Base-by-base conservation (phyloP, 2,329 filamentous ascomycete species). In the Domatiomyces globalis region DNA sequence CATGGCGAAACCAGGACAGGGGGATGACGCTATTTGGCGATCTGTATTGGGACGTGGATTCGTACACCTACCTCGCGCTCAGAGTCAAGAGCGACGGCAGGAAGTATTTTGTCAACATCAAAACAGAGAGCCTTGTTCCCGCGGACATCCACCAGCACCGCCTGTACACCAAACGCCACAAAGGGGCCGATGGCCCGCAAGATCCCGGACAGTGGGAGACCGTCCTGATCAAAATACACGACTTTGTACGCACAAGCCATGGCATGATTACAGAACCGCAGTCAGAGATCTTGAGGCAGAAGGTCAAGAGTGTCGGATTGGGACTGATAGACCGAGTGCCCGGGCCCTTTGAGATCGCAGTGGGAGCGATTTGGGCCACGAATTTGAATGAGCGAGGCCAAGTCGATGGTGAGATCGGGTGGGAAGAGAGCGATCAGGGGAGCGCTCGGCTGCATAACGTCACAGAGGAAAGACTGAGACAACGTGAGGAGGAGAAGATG, bases 81-180 rank as follows among this genome's bases (percentile, higher is more conserved):
- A 83, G 89, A 12, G 76, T 98, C 61, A 92, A 88, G 66, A 90
- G 86, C 2, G 92, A 96, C 64, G 89, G 88, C 15, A 77, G 92
- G 53, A 84, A 86, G 62, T 98, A 96, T 71, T 87, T 95, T 52
- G 80, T 98, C 62, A 98, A 98, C 67, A 73, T 98, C 15, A 92
- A 96, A 72, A 95, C 89, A 2, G 90, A 98, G 64, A 86, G 85
- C 1, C 83, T 98, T 51, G 86, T 95, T 46, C 85, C 87, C 9
- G 90, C 88, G n/a, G 92, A 98, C 66, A 75, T 98, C 56, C 92
- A 96, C 67, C 92, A 98, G 66, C 92, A 98, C 67, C 76, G 92
- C 48, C 70, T 98, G 4, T 94, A 73, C 59, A 72, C 70, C 15
- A 66, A 64, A 48, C 67, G 71, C 47, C 70, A 73, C 56, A 65